Conservation (phyloP, 1,284 basidiomycete genomes). For the Xerocomus nothofagi region DNA sequence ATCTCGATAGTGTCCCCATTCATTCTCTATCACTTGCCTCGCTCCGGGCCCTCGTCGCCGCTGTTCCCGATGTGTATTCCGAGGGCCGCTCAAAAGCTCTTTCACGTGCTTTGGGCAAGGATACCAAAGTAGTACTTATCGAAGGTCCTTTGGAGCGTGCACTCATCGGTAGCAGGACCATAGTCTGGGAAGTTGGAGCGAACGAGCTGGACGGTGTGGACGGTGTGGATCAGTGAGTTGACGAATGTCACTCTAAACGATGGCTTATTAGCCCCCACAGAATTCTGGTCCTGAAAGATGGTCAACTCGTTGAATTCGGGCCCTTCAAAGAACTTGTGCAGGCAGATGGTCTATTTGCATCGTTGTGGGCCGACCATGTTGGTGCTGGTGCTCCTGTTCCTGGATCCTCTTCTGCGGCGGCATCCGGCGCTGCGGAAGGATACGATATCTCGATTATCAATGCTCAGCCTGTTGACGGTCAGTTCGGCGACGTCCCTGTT, state of each 20-base stretch:
- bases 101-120: conserved; percentile 83
- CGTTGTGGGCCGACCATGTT: conserved; percentile 83
- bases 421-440: conserved; percentile 23
- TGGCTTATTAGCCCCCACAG: conserved; percentile 38
- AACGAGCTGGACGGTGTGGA: conserved; percentile 42
- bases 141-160: conserved; percentile 78
- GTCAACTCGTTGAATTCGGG: conserved; percentile 78
- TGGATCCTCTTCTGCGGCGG: conserved; percentile 29
- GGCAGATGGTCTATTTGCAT: conserved; percentile 68
- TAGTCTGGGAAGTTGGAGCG: conserved; percentile 77
- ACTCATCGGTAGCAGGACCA: conserved; percentile 68
- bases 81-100: conserved; percentile 88
- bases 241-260: background rate
- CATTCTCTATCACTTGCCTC: conserved; percentile 81
- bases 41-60: conserved; percentile 77
- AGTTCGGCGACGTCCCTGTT: conserved; percentile 2
- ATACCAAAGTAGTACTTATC: conserved; percentile 79
- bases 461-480: conserved; percentile 13
- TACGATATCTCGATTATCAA: conserved; percentile 25
- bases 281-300: conserved; percentile 81
- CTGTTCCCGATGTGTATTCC: conserved; percentile 79
- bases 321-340: conserved; percentile 72
- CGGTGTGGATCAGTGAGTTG: conserved; percentile 55
- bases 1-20: conserved; percentile 85
- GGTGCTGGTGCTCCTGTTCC: conserved; percentile 36